Evolutionary conservation across 768 basidiomycete genomes (phyloP).

Genomic region (Podaxis sp.): DNA sequence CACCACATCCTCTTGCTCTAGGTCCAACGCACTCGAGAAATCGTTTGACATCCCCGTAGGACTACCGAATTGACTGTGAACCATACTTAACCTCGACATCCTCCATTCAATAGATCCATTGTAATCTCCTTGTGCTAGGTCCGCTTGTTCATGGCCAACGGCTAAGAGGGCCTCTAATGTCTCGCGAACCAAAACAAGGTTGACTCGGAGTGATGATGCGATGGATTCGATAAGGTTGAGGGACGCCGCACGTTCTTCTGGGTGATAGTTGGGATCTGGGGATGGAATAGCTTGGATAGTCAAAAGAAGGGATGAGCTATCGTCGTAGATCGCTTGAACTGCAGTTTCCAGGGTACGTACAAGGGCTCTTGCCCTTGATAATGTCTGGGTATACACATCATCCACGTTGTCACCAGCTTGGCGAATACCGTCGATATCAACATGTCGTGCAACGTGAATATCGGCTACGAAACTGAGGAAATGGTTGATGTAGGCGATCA

Average conservation of each 20-base stretch:
- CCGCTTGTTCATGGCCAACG: constrained; percentile 70
- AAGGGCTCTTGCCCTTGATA: constrained; percentile 65
- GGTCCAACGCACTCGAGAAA: constrained; percentile 26
- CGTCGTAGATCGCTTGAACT: constrained; percentile 75
- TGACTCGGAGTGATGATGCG: constrained; percentile 50
- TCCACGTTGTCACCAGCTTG: constrained; percentile 45
- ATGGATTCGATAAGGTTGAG: constrained; percentile 51
- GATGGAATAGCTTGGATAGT: constrained; percentile 53
- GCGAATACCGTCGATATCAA: constrained; percentile 78
- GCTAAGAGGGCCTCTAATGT: constrained; percentile 61
- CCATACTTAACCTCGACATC: constrained; percentile 65
- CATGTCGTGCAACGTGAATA: constrained; percentile 75
- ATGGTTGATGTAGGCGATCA: constrained; percentile 53
- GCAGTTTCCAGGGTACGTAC: constrained; percentile 69
- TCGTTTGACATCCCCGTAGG: constrained; percentile 34
- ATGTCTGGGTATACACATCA: constrained; percentile 57
- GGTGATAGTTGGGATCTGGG: constrained; percentile 28
- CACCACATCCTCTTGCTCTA: constrained; percentile 52
- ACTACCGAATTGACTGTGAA: constrained; percentile 48
- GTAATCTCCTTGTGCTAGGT: constrained; percentile 68
- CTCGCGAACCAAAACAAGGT: constrained; percentile 53
- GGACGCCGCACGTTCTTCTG: constrained; percentile 30
- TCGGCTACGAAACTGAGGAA: constrained; percentile 63
- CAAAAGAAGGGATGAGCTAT: constrained; percentile 58
- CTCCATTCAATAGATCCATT: constrained; percentile 77